Base-by-base conservation (phyloP, 345 rosid species). In the Euphorbia peplus region DNA sequence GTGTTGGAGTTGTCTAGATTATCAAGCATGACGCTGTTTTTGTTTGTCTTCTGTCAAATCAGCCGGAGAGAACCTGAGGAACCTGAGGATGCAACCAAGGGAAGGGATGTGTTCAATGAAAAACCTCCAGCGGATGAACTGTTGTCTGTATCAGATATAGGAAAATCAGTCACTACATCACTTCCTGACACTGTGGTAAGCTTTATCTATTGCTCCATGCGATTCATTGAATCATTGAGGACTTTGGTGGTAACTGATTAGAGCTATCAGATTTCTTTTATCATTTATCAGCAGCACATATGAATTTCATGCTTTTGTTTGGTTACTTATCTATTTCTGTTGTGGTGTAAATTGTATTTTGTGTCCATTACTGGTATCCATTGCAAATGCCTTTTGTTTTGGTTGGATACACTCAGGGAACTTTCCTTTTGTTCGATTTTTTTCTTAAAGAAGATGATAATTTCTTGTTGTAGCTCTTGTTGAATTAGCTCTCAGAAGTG, bases 91-190 rank as follows among this genome's bases (percentile, higher is more conserved):
- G 84, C 96, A 64, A 90, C 87, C 62, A 93, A 95, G 76, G 98
- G 99, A 50, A 92, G 99, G 66, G 96, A 87, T 53, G 92, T 90
- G 66, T 90, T 95, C 72, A 92, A 92, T 72, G 99, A 95, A 81
- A 95, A 95, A 82, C 99, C 99, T 59, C 93, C 98, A 25, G 82
- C 97, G 22, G 98, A 95, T 82, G 99, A 95, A 81, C 96, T 95
- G 80, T 69, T 95, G 93, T 78, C 99, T 63, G 98, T 76, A 48
- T 95, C 99, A 47, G 99, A 95, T 67, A 82, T 87, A 78, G 99
- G 99, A 76, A 91, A 90, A 76, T 47, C 97, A 37, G 92, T 79
- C n/a, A 87, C 98, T 24, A 88, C 95, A 4, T 88, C 92, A 70
- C 98, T 95, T 63, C 93, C 99, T 50, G 96, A 95, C 78, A 95